Conservation (phyloP, 177 flowering plant species). For the Vitis hybrid region DNA sequence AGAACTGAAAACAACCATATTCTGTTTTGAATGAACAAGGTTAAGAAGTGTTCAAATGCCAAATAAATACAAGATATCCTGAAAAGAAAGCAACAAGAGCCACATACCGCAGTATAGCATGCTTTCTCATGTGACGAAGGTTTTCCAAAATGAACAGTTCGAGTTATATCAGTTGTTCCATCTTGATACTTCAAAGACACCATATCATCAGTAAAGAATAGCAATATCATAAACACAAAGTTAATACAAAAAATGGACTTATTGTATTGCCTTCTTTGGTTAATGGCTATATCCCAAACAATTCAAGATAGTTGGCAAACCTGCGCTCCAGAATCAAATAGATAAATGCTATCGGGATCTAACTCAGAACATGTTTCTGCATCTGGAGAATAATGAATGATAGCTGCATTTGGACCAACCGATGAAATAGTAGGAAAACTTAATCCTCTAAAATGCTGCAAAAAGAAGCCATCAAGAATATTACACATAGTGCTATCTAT, state of each 20-base stretch:
- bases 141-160: conserved; percentile 96
- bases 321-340: conserved; percentile 98
- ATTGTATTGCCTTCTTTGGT: not conserved
- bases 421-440: conserved; percentile 98
- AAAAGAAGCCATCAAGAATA: conserved; percentile 6
- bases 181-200: conserved; percentile 71
- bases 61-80: too few species aligned
- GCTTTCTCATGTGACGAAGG: conserved; percentile 94
- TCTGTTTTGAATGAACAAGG: too few species aligned
- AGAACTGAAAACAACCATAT: too few species aligned
- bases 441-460: conserved; percentile 90
- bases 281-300: not conserved
- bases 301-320: conserved; percentile 33
- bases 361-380: conserved; percentile 79
- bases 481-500: not conserved
- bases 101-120: conserved; percentile 89
- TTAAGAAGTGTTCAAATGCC: too few species aligned
- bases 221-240: conserved; percentile 5
- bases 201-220: conserved; percentile 13
- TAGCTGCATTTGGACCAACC: conserved; percentile 96
- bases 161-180: conserved; percentile 98
- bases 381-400: conserved; percentile 87
- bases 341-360: conserved; percentile 78
- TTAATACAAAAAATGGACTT: not conserved
- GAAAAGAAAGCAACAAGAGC: too few species aligned